Evolutionary conservation across 441 rosid species (phyloP).

Genomic region (Populus hybrid): DNA sequence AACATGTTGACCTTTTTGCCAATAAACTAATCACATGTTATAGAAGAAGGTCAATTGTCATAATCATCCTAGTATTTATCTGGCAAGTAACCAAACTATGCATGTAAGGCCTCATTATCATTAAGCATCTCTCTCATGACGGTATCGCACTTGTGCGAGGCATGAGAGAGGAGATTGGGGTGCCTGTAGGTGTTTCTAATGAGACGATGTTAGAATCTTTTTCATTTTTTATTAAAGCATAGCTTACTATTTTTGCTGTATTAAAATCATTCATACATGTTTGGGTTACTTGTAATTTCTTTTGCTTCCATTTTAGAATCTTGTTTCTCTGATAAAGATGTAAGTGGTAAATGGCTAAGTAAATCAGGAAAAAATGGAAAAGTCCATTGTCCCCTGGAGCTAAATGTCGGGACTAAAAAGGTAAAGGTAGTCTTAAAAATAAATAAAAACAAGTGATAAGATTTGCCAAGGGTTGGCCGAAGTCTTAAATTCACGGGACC

Average conservation of each 20-base stretch:
- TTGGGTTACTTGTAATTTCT: background rate
- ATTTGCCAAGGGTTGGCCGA: constrained; percentile 9
- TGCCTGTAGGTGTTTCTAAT: no score
- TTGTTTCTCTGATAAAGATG: background rate
- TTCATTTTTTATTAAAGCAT: no score
- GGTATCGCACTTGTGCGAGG: no score
- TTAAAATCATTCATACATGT: background rate
- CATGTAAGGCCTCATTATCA: background rate
- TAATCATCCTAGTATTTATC: background rate
- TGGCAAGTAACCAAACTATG: background rate
- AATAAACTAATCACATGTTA: background rate
- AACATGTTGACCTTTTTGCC: background rate
- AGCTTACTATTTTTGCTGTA: no score
- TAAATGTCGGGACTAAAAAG: background rate
- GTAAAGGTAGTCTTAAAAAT: background rate
- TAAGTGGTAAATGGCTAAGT: background rate
- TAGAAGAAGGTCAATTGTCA: background rate
- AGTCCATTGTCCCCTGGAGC: background rate
- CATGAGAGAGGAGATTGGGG: background rate
- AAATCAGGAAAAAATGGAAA: background rate
- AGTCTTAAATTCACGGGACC: constrained; percentile 30
- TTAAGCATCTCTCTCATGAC: background rate
- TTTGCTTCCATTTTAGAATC: background rate
- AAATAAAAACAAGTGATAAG: background rate
- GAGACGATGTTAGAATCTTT: no score